These are phyloP conservation scores for Gaertneriomyces semiglobifer DNA, from an alignment of 192 early-diverging fungal genomes.

Conservation along the genomic window DNA sequence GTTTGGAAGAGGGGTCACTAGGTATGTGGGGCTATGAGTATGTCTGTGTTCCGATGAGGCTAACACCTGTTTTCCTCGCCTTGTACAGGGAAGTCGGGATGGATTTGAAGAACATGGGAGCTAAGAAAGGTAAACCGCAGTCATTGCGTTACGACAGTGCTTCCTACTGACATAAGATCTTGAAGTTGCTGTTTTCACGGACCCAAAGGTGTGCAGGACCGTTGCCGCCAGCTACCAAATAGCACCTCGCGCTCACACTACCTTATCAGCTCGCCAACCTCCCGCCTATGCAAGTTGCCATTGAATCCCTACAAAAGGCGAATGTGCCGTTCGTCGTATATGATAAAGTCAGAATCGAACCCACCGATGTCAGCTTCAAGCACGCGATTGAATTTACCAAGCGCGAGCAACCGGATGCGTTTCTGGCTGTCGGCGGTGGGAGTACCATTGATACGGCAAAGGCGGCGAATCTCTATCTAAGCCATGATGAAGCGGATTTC, in stretches of 20 bases:
- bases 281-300: constrained; percentile 67
- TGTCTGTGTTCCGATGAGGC: too few species aligned
- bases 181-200: constrained; percentile 72
- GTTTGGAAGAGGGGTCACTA: constrained; percentile 77
- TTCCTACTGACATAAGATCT: background rate
- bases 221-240: too few species aligned
- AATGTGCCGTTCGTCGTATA: constrained; percentile 70
- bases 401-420: constrained; percentile 70
- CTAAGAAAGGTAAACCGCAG: constrained; percentile 52
- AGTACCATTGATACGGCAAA: constrained; percentile 90
- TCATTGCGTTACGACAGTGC: background rate
- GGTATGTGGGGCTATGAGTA: constrained; percentile 15
- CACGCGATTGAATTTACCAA: constrained; percentile 78
- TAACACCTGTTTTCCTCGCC: too few species aligned
- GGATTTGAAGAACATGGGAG: constrained; percentile 74
- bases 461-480: constrained; percentile 82
- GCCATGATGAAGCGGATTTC: constrained; percentile 77
- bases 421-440: constrained; percentile 88
- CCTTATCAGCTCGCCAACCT: constrained; percentile 54
- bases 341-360: constrained; percentile 77
- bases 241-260: too few species aligned
- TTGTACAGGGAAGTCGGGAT: constrained; percentile 65
- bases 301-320: constrained; percentile 69
- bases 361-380: constrained; percentile 74
- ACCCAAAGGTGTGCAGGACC: constrained; percentile 27